A percentile compares a stretch with the other conserved stretches of the same genome.
phyloP scores from a whole-genome alignment of 2,329 filamentous ascomycete species.

The Pyricularia sp. region DNA sequence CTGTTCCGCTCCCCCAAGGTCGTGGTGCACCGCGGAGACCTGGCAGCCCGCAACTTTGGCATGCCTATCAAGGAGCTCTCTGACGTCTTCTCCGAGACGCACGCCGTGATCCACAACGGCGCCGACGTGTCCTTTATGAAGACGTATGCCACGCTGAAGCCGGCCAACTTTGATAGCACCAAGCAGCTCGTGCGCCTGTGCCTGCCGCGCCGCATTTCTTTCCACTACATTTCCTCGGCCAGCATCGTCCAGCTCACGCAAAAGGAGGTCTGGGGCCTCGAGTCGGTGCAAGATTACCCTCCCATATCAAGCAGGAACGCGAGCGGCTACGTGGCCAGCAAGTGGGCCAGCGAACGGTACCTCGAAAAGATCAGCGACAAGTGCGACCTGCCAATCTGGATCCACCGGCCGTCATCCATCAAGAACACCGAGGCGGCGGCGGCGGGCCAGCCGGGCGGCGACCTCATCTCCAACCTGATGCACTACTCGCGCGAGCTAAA shows the following conservation, averaged over 20 bases:
- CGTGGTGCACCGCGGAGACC: slow-evolving; percentile 17
- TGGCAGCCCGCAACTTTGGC: slow-evolving; percentile 6
- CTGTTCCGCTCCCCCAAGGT: slow-evolving; percentile 10
- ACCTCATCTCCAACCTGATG: slow-evolving; percentile 11
- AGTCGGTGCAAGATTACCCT: slow-evolving; percentile 1
- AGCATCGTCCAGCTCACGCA: slow-evolving; percentile 3
- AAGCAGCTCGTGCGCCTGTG: slow-evolving; percentile 15
- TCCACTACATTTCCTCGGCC: slow-evolving; percentile 28
- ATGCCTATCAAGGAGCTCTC: not conserved
- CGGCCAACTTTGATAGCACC: slow-evolving; percentile 21
- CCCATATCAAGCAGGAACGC: slow-evolving; percentile 2
- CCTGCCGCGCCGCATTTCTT: slow-evolving; percentile 11
- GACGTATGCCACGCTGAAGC: slow-evolving; percentile 17
- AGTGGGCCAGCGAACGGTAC: slow-evolving; percentile 23
- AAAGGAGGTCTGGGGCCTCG: slow-evolving; percentile 21
- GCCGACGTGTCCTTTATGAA: slow-evolving; percentile 24
- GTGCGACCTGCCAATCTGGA: slow-evolving; percentile 13
- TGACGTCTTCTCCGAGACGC: not conserved
- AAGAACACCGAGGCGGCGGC: slow-evolving; percentile 3
- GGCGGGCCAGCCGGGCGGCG: slow-evolving; percentile 6
- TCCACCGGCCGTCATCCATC: slow-evolving; percentile 19
- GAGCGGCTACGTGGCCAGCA: slow-evolving; percentile 20
- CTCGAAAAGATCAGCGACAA: slow-evolving; percentile 12
- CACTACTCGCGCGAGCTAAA: not conserved
- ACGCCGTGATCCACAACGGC: slow-evolving; percentile 32